Conservation (phyloP, 2,329 filamentous ascomycete genomes). For the Pestalotiopsis sp. region DNA sequence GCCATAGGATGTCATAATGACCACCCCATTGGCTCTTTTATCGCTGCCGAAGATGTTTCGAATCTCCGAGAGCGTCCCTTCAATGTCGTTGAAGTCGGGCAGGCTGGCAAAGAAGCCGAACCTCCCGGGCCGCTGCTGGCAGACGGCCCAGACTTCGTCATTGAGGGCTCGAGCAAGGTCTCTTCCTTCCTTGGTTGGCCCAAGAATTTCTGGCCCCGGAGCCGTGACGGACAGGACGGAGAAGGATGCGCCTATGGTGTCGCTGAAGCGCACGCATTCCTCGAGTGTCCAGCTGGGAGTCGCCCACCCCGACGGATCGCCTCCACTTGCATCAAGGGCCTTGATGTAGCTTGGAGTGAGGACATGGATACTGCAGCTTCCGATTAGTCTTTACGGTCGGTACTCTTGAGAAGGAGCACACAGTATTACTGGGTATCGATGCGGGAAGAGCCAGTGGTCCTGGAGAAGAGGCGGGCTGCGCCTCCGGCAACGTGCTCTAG, state of each 20-base stretch:
- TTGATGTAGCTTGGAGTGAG: neutral
- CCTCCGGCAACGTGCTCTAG: neutral
- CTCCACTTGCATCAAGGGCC: slow-evolving; percentile 8
- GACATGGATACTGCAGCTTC: slow-evolving; percentile 1
- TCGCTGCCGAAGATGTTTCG: slow-evolving; percentile 25
- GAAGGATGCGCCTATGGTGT: slow-evolving; percentile 40
- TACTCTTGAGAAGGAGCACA: neutral
- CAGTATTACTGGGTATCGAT: slow-evolving; percentile 1
- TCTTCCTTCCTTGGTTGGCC: slow-evolving; percentile 53
- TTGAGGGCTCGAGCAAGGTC: slow-evolving; percentile 30
- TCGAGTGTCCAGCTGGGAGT: slow-evolving; percentile 14
- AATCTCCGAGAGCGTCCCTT: slow-evolving; percentile 26
- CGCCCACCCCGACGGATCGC: slow-evolving; percentile 13
- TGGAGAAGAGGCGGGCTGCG: neutral
- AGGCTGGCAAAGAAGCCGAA: slow-evolving; percentile 29
- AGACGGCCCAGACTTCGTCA: slow-evolving; percentile 14
- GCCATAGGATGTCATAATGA: slow-evolving; percentile 26
- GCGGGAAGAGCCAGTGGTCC: neutral
- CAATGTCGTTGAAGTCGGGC: slow-evolving; percentile 27
- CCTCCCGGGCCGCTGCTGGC: slow-evolving; percentile 5
- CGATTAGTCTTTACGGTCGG: too few species aligned
- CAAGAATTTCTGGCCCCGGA: slow-evolving; percentile 53
- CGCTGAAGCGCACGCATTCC: slow-evolving; percentile 15
- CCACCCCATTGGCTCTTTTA: slow-evolving; percentile 24
- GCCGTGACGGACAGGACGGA: slow-evolving; percentile 56